phyloP scores from a whole-genome alignment of 257 asterid species.

The Solanum ahanhuiri region DNA sequence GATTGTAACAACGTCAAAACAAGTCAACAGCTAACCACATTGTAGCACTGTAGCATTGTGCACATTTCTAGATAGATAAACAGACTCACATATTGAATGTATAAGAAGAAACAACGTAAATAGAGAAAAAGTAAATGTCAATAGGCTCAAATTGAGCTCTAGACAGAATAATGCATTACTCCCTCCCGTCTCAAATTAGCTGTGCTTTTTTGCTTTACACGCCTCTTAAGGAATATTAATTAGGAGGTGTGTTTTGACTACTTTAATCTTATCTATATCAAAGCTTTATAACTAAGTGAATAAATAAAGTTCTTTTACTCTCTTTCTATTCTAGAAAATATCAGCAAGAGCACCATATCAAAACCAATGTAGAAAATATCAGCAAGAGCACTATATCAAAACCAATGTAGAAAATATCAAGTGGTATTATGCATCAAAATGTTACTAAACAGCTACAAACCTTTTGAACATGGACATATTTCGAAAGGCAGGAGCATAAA shows the following conservation, averaged over 20 bases:
- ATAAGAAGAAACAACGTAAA: not conserved
- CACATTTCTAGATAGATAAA: too few species aligned
- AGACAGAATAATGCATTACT: not conserved
- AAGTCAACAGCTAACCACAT: too few species aligned
- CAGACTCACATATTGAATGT: not conserved
- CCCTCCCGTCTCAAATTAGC: not conserved
- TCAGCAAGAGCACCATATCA: not conserved
- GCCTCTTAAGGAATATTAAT: not conserved
- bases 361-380: not conserved
- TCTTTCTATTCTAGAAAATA: not conserved
- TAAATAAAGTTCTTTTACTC: not conserved
- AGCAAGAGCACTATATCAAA: not conserved
- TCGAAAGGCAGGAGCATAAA: constrained; percentile 64
- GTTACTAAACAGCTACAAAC: constrained; percentile 15
- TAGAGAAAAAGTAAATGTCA: not conserved
- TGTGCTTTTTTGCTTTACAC: not conserved
- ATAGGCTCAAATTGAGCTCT: not conserved
- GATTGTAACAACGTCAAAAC: not conserved
- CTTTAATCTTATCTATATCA: not conserved
- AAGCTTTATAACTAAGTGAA: too few species aligned
- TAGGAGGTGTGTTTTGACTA: not conserved
- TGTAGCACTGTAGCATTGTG: too few species aligned
- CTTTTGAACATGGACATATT: constrained; percentile 74
- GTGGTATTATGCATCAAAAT: not conserved
- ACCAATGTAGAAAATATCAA: not conserved